Percentiles rank a stretch among this genome's conserved stretches.
These are phyloP conservation scores for Athelia sp. DNA, from an alignment of 1,284 basidiomycete genomes.

Conservation along the genomic window DNA sequence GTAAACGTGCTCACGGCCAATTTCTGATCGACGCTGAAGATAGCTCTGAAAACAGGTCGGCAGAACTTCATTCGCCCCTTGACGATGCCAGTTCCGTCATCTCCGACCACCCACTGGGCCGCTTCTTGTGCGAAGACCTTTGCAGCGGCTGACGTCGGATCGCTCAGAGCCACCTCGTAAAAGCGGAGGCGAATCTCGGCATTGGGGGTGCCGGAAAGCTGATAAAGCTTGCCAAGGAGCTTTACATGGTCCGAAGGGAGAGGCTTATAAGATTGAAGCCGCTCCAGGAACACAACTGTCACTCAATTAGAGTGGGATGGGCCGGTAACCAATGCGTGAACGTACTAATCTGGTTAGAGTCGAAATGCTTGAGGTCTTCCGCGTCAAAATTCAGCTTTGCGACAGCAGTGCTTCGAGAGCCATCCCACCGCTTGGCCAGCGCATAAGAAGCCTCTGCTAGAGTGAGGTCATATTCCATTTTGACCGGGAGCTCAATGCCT, in stretches of 20 bases:
- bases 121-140: conserved; percentile 45
- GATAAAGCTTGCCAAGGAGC: conserved; percentile 54
- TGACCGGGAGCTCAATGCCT: conserved; percentile 72
- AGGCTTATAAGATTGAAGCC: conserved; percentile 49
- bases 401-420: conserved; percentile 44
- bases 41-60: conserved; percentile 56
- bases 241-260: conserved; percentile 52
- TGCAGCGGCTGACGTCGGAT: conserved; percentile 44
- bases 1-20: conserved; percentile 61
- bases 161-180: conserved; percentile 58
- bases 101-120: conserved; percentile 66
- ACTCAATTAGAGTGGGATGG: conserved; percentile 1
- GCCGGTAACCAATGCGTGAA: conserved; percentile 2
- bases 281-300: conserved; percentile 72
- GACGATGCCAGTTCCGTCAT: conserved; percentile 50
- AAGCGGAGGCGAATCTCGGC: conserved; percentile 73
- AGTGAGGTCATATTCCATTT: conserved; percentile 80
- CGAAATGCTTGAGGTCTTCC: conserved; percentile 53
- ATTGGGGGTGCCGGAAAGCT: conserved; percentile 48
- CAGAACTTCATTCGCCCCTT: conserved; percentile 85
- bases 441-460: conserved; percentile 68
- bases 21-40: conserved; percentile 50
- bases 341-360: conserved; percentile 66
- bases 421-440: conserved; percentile 78
- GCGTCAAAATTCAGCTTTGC: conserved; percentile 44